Base-by-base conservation (phyloP, 2,329 filamentous ascomycete species). In the Venturia aucupariae region DNA sequence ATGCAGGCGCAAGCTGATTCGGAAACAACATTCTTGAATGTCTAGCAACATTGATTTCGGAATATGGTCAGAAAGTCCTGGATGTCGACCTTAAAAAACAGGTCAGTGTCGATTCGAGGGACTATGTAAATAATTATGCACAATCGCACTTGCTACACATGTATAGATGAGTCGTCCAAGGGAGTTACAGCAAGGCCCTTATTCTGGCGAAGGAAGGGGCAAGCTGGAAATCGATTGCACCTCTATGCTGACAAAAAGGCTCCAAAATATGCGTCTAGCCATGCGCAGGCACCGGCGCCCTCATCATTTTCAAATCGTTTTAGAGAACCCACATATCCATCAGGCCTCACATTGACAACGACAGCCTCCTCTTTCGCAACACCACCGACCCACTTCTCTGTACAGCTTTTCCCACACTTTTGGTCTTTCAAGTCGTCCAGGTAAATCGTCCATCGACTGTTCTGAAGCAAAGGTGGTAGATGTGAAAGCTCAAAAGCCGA, bases 311-410 rank as follows among this genome's bases (percentile, higher is more conserved):
- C 41, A 13, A 57, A 59, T 39, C 61, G 27, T 0, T 70, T 71
- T 24, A 89, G 74, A n/a, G 81, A 84, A 1, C 88, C 88, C 4
- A 90, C 84, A 72, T 90, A 91, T 11, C 88, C 88, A 73, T 91
- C 88, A 0, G 88, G 88, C 6, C 88, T 81, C 1, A 91, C 85
- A 69, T 87, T 86, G 48, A 88, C 78, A 51, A 90, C 81, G 4
- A 83, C 85, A 6, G 88, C 81, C 67, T 88, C 82, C 13, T 80
- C 77, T 0, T 79, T 77, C 0, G 75, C 77, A 3, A 90, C 75
- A 59, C 78, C 80, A 48, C 85, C 86, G 7, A 89, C 77, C 87
- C 87, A 91, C 73, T 89, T 90, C 69, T 86, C 82, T 0, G 66
- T 70, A 24, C 74, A 71, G 19, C 72, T 70, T 32, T 41, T 39